Evolutionary conservation across 208 protist species (phyloP).

Genomic region (Phytomonas sp.): DNA sequence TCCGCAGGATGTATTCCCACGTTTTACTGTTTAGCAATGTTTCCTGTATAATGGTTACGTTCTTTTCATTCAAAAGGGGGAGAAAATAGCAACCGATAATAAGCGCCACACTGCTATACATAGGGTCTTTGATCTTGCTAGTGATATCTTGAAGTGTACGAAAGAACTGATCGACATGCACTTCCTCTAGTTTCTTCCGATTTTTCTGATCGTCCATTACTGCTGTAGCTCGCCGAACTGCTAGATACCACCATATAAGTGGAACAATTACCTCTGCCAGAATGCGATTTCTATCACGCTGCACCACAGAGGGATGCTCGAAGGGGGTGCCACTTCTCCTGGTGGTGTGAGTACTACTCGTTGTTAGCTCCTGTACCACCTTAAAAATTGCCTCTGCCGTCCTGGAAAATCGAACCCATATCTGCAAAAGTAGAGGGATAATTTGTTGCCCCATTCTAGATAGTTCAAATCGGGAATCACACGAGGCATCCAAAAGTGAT

Average conservation of each 20-base stretch:
- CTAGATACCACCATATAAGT: constrained; percentile 45
- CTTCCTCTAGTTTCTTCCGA: not conserved
- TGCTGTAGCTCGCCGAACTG: constrained; percentile 15
- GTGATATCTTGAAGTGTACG: not conserved
- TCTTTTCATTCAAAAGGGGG: not conserved
- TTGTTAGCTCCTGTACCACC: not conserved
- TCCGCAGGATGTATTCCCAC: not conserved
- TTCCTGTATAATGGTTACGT: not conserved
- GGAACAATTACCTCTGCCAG: constrained; percentile 26
- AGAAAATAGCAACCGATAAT: not conserved
- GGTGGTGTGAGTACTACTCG: not conserved
- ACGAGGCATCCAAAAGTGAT: constrained; percentile 17
- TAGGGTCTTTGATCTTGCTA: not conserved
- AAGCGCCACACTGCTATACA: not conserved
- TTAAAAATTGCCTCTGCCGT: not conserved
- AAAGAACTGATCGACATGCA: not conserved
- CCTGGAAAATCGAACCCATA: constrained; percentile 37
- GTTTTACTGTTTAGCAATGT: not conserved
- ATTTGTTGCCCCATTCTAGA: constrained; percentile 58
- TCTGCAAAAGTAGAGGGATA: constrained; percentile 61
- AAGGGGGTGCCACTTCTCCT: too few relatives aligned
- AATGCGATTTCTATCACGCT: not conserved
- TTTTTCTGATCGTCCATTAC: not conserved
- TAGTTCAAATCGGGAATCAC: constrained; percentile 49
- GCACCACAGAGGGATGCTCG: not conserved